These are phyloP conservation scores for Nemania sp. DNA, from an alignment of 2,329 filamentous ascomycete species.

Conservation along the genomic window DNA sequence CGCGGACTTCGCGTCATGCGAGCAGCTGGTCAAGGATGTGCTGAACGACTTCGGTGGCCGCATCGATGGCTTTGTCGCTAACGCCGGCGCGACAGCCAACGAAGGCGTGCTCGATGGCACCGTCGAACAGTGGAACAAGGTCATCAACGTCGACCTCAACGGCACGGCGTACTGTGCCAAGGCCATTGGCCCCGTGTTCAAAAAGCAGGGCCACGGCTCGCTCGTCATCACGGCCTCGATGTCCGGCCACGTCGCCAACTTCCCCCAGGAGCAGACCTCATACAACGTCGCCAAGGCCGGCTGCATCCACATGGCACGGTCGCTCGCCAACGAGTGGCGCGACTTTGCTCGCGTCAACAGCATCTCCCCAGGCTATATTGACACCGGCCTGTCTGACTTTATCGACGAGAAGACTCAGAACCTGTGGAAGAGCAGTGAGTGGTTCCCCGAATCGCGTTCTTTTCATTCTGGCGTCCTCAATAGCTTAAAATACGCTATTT, in stretches of 20 bases:
- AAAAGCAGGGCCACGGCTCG: conserved; percentile 62
- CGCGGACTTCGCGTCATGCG: conserved; percentile 55
- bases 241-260: conserved; percentile 69
- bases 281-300: conserved; percentile 65
- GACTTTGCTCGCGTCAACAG: conserved; percentile 65
- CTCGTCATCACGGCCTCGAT: conserved; percentile 70
- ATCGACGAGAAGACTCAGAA: conserved; percentile 38
- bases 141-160: conserved; percentile 64
- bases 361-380: conserved; percentile 66
- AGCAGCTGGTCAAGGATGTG: conserved; percentile 64
- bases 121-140: conserved; percentile 61
- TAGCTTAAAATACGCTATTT: too few relatives aligned
- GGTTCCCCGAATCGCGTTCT: too few relatives aligned
- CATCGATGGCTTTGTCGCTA: conserved; percentile 76
- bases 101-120: conserved; percentile 60
- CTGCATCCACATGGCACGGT: conserved; percentile 47
- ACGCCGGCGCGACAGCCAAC: conserved; percentile 66
- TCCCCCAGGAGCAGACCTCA: conserved; percentile 65
- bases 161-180: conserved; percentile 69
- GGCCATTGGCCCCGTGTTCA: conserved; percentile 62
- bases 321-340: conserved; percentile 64
- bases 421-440: conserved; percentile 38
- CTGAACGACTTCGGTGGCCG: conserved; percentile 74
- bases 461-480: too few relatives aligned
- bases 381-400: conserved; percentile 50